Evolutionary conservation across 768 basidiomycete genomes (phyloP), one percentile per base, ranked within the genome.

Genomic region (Strobilomyces confusus): DNA sequence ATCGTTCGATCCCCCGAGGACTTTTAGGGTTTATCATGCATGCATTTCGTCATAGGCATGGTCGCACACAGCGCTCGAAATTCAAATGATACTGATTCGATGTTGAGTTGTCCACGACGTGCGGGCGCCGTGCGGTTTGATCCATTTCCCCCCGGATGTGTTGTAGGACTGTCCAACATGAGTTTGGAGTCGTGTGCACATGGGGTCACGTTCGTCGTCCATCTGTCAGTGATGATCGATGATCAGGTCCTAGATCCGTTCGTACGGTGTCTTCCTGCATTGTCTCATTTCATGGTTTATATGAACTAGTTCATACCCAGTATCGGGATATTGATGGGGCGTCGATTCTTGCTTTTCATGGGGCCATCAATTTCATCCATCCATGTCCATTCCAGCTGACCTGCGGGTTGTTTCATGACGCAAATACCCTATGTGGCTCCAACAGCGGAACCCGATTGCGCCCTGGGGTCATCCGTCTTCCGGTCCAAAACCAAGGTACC

Each of bases 1-100:
- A 22, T 12, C 42, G 12, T 33, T 22, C 22, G 9, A 30, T 47
- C 49, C 49, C 52, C 61, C 57, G 61, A 63, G 61, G 60, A 58
- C 37, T 32, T 36, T 36, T 1, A 2, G 12, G 13, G 23, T 44
- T 30, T 15, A 42, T 52, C 37, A 17, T 22, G 25, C 37, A 17
- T 22, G 25, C 32, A 0, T 22, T n/a, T 9, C 49, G 25, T 42
- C 32, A 2, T 38, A 43, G 40, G 29, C 56, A 8, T 20, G 33
- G 33, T 44, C 48, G n/a, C n/a, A 46, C 32, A 26, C 22, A 44
- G 20, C 23, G 2, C 20, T 41, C 25, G 30, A 5, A 33, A 30
- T 43, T 26, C 43, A 49, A 33, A 13, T 44, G 23, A 58, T 33
- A 41, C 32, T 20, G 48, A 25, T 37, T 9, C 22, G 20, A 38